Conservation (phyloP, 2,329 filamentous ascomycete species). For the Cladosporium colombiae region DNA sequence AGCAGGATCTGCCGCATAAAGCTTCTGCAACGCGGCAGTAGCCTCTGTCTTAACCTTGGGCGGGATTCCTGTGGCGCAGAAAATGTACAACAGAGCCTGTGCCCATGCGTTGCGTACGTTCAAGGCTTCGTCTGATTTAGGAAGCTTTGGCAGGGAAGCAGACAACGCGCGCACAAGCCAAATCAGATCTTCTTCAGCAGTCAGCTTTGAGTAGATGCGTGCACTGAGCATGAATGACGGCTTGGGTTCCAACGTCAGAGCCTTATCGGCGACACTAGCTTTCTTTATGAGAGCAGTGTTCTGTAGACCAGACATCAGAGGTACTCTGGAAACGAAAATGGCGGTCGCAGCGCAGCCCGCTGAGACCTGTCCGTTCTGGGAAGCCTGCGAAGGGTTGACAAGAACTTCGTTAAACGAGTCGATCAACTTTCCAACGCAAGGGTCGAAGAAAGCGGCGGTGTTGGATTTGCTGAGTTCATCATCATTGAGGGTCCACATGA, state of each 20-base stretch:
- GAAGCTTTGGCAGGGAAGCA: conserved; percentile 59
- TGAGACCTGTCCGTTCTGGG: conserved; percentile 79
- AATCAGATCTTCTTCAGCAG: conserved; percentile 69
- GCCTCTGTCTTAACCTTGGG: conserved; percentile 66
- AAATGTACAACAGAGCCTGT: conserved; percentile 78
- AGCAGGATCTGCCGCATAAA: conserved; percentile 63
- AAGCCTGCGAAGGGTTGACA: conserved; percentile 74
- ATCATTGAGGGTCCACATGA: conserved; percentile 62
- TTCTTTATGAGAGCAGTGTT: conserved; percentile 61
- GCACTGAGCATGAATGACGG: conserved; percentile 84
- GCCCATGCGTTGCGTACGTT: conserved; percentile 61
- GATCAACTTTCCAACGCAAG: conserved; percentile 58
- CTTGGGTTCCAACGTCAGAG: conserved; percentile 72
- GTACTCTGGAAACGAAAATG: conserved; percentile 58
- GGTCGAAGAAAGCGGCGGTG: conserved; percentile 50
- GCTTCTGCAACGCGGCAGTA: conserved; percentile 59
- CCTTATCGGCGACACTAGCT: conserved; percentile 63
- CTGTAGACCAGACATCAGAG: conserved; percentile 55
- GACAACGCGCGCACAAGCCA: conserved; percentile 75
- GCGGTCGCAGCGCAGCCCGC: conserved; percentile 74
- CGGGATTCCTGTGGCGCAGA: conserved; percentile 64
- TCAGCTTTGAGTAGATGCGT: conserved; percentile 80
- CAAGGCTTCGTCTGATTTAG: conserved; percentile 44
- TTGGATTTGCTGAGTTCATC: conserved; percentile 52
- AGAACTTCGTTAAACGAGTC: conserved; percentile 76